Evolutionary conservation across 129 eudicot species (phyloP).

Genomic region (Flaveria bidentis): DNA sequence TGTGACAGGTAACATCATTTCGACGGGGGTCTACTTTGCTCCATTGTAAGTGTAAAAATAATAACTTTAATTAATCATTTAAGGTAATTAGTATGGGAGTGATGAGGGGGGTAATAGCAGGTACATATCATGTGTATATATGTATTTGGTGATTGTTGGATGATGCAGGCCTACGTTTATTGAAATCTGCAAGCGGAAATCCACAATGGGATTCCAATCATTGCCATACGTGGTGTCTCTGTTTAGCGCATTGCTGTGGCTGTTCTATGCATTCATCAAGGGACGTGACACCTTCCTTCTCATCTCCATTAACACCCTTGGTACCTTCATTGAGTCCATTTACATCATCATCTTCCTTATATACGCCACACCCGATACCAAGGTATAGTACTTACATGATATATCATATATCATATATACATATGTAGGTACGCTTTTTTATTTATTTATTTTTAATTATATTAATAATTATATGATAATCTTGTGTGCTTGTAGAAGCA

Average conservation of each 20-base stretch:
- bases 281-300: slow-evolving; percentile 50
- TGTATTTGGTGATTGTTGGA: too few relatives aligned
- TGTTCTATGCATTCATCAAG: slow-evolving; percentile 39
- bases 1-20: slow-evolving; percentile 40
- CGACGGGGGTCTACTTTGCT: slow-evolving; percentile 48
- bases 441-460: too few relatives aligned
- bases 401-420: too few relatives aligned
- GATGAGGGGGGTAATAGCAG: too few relatives aligned
- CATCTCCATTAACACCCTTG: slow-evolving; percentile 71
- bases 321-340: slow-evolving; percentile 66
- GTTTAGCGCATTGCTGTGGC: slow-evolving; percentile 41
- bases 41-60: slow-evolving; percentile 27
- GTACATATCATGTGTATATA: background rate
- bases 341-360: slow-evolving; percentile 66
- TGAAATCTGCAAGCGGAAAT: slow-evolving; percentile 33
- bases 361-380: slow-evolving; percentile 54
- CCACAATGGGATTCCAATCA: slow-evolving; percentile 43
- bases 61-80: background rate
- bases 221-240: slow-evolving; percentile 39
- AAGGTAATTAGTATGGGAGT: too few relatives aligned
- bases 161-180: slow-evolving; percentile 31
- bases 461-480: too few relatives aligned
- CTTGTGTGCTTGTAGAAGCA: slow-evolving; percentile 39
- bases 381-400: background rate
- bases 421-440: too few relatives aligned